Percentiles rank a stretch among this genome's conserved stretches.
Conservation (phyloP, 2,329 filamentous ascomycete genomes). For the Chaetomium globosum region DNA sequence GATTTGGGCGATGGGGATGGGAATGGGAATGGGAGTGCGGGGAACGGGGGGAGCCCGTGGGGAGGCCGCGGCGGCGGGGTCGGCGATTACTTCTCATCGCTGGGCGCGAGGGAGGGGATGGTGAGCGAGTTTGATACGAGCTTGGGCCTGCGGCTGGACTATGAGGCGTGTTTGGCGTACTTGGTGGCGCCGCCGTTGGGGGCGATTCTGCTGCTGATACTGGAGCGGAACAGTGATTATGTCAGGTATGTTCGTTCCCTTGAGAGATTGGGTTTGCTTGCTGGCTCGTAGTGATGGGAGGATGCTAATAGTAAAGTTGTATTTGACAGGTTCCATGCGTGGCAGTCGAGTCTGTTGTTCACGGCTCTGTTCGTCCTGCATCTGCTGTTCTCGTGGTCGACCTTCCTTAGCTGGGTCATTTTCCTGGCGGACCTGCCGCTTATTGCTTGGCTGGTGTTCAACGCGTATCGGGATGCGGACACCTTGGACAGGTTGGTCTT, state of each 20-base stretch:
- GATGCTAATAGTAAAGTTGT: background rate
- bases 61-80: conserved; percentile 37
- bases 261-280: background rate
- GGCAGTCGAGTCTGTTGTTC: conserved; percentile 88
- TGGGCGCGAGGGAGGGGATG: conserved; percentile 59
- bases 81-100: conserved; percentile 46
- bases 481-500: conserved; percentile 60
- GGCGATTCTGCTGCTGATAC: conserved; percentile 77
- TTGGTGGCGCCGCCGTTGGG: conserved; percentile 81
- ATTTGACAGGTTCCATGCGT: conserved; percentile 81
- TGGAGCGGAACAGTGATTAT: conserved; percentile 96
- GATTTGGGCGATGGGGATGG: conserved; percentile 6
- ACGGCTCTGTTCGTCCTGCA: conserved; percentile 75
- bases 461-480: conserved; percentile 82
- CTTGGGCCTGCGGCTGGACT: conserved; percentile 80
- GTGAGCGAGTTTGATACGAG: conserved; percentile 86
- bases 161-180: conserved; percentile 90
- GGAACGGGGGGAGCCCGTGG: conserved; percentile 17
- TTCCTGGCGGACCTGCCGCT: conserved; percentile 74
- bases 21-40: conserved; percentile 29
- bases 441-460: conserved; percentile 74
- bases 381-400: conserved; percentile 82
- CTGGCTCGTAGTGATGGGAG: background rate
- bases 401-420: conserved; percentile 79
- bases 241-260: conserved; percentile 66